phyloP scores from a whole-genome alignment of 345 rosid genomes.

The Reutealis trisperma region DNA sequence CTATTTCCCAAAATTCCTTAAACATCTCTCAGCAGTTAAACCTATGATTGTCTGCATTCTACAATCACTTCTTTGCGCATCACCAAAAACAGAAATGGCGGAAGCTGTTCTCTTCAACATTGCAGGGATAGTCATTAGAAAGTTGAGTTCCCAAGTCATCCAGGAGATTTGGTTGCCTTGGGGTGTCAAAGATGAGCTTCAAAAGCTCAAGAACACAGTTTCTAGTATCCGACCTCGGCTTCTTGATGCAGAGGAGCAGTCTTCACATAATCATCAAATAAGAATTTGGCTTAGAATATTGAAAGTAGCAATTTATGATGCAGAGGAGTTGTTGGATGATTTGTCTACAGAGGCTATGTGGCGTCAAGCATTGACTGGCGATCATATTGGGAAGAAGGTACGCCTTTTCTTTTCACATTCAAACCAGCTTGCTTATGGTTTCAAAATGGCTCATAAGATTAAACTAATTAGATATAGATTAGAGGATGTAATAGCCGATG shows the following conservation, averaged over 20 bases:
- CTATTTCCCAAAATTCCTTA: no score
- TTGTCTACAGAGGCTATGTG: slow-evolving; percentile 15
- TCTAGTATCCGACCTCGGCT: no score
- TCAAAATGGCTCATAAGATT: slow-evolving; percentile 15
- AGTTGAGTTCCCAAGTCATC: no score
- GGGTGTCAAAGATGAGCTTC: no score
- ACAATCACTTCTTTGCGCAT: no score
- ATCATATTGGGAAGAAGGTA: neutral
- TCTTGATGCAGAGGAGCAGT: neutral
- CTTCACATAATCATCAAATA: neutral
- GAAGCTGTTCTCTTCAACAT: no score
- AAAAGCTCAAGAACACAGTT: no score
- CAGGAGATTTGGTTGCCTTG: no score
- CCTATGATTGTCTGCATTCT: no score
- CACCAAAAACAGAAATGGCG: no score
- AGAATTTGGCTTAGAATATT: slow-evolving; percentile 29
- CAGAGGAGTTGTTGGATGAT: slow-evolving; percentile 39
- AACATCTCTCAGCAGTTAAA: no score
- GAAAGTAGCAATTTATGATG: slow-evolving; percentile 30
- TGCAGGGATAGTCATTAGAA: no score
- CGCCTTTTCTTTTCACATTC: slow-evolving; percentile 9
- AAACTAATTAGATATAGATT: slow-evolving; percentile 20
- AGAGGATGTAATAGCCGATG: slow-evolving; percentile 8
- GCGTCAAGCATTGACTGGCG: neutral
- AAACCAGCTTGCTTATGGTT: slow-evolving; percentile 3